Base-by-base conservation (phyloP, 208 protist genomes). In the Trichomonas vaginalis region DNA sequence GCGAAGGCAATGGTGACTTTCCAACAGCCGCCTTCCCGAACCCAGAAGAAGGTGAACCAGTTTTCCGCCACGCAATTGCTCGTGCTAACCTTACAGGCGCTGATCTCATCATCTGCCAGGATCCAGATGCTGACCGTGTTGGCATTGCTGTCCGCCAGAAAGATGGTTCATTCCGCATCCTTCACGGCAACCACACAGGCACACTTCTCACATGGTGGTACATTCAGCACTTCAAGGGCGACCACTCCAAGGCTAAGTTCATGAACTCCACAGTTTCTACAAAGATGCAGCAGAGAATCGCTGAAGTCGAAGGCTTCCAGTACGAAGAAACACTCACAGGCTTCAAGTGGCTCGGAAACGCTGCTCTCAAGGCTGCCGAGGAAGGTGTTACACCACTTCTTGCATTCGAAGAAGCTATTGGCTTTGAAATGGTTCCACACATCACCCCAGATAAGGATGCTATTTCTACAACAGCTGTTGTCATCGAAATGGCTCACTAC, bases 341-440 rank as follows among this genome's bases (percentile, higher is more conserved):
- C 39, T 95, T 95, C 92, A 95, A 95, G 40, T 95, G 92, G 92
- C 47, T 95, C 21, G 92, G 92, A 10, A 95, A 95, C 35, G 40
- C 10, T 39, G 92, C 92, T n/a, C 49, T 95, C 23, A 79, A 95
- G 32, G 37, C 21, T 17, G 45, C 17, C 0, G 49, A 32, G 21
- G 49, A 95, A 32, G 92, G 92, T 45, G 15, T 45, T 47, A n/a
- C 21, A 40, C 27, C 51, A 39, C 42, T 95, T 4, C 42, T 95
- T 32, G 92, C 92, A 6, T 95, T 95, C 40, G 92, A 95, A 95
- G 92, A 80, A 42, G 92, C 47, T 80, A 95, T 95, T 40, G 92
- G 92, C 14, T 95, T 95, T 35, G 37, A 92, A 4, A 23, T 51
- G 14, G 46, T 92, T 32, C 86, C 86, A 92, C 40, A 45, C 42